These are phyloP conservation scores for Hysterangium stoloniferum DNA, from an alignment of 768 basidiomycete species.

Conservation along the genomic window DNA sequence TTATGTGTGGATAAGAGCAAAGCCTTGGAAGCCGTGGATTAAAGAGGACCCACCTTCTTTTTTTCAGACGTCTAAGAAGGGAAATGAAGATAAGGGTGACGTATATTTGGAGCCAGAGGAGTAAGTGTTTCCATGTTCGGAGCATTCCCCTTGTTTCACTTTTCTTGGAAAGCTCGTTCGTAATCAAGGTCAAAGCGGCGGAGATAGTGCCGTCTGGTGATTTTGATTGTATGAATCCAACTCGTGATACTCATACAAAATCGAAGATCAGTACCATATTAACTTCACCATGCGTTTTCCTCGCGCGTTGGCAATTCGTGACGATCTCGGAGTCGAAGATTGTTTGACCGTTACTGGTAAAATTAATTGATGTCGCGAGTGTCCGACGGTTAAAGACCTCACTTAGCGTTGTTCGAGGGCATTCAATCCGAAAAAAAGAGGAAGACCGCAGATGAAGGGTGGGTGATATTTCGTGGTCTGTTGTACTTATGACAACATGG, in stretches of 20 bases:
- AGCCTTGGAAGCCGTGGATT: slow-evolving; percentile 80
- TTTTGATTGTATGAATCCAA: slow-evolving; percentile 12
- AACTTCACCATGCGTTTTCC: slow-evolving; percentile 94
- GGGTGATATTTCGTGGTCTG: no score
- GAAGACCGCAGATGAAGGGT: slow-evolving; percentile 48
- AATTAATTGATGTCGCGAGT: slow-evolving; percentile 10
- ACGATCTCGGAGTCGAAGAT: slow-evolving; percentile 65
- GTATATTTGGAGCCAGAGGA: slow-evolving; percentile 85
- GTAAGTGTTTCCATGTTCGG: slow-evolving; percentile 33
- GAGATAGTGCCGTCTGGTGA: slow-evolving; percentile 75
- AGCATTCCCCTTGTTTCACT: slow-evolving; percentile 1
- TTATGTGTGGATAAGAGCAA: slow-evolving; percentile 75
- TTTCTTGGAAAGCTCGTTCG: slow-evolving; percentile 67
- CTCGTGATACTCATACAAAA: slow-evolving; percentile 23
- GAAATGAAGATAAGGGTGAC: slow-evolving; percentile 80
- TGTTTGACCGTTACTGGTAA: slow-evolving; percentile 65
- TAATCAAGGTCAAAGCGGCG: slow-evolving; percentile 88
- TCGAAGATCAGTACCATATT: slow-evolving; percentile 81
- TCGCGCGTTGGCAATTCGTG: slow-evolving; percentile 69
- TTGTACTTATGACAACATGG: slow-evolving; percentile 48
- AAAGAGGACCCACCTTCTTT: slow-evolving; percentile 66
- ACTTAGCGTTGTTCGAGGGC: slow-evolving; percentile 49
- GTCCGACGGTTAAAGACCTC: not conserved
- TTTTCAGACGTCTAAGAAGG: slow-evolving; percentile 48
- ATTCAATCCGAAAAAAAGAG: slow-evolving; percentile 61